These are phyloP conservation scores for Ilex asprella DNA, from an alignment of 257 asterid species.

Conservation along the genomic window DNA sequence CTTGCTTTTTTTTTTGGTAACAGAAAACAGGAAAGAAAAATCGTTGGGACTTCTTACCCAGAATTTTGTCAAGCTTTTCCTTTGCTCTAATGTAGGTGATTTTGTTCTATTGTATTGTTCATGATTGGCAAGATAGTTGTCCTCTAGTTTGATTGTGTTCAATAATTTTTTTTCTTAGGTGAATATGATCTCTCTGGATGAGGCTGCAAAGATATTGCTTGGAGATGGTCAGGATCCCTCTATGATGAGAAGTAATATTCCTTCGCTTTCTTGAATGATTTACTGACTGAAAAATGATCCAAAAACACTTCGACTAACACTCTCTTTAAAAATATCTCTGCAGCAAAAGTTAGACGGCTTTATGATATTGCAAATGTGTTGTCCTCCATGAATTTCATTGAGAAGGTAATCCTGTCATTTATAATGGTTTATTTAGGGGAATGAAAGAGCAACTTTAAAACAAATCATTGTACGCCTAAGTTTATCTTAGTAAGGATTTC, in stretches of 20 bases:
- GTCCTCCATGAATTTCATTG: no score
- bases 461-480: no score
- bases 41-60: conserved; percentile 92
- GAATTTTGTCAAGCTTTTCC: conserved; percentile 88
- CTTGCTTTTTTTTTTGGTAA: conserved; percentile 4
- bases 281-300: neutral
- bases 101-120: neutral
- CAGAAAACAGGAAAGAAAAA: conserved; percentile 87
- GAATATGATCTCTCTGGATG: conserved; percentile 91
- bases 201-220: conserved; percentile 89
- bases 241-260: conserved; percentile 73
- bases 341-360: no score
- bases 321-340: no score
- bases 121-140: neutral
- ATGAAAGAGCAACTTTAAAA: no score
- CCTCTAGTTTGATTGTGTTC: neutral
- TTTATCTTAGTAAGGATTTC: no score
- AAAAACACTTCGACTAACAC: no score
- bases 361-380: no score
- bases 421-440: no score
- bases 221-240: conserved; percentile 80
- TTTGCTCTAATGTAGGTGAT: conserved; percentile 75
- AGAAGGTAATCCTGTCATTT: no score
- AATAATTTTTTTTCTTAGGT: conserved; percentile 30
- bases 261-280: conserved; percentile 1